Percentiles rank a stretch among this genome's conserved stretches.
phyloP scores from a whole-genome alignment of 176 grass and related monocot species.

The Pontederia crassipes region DNA sequence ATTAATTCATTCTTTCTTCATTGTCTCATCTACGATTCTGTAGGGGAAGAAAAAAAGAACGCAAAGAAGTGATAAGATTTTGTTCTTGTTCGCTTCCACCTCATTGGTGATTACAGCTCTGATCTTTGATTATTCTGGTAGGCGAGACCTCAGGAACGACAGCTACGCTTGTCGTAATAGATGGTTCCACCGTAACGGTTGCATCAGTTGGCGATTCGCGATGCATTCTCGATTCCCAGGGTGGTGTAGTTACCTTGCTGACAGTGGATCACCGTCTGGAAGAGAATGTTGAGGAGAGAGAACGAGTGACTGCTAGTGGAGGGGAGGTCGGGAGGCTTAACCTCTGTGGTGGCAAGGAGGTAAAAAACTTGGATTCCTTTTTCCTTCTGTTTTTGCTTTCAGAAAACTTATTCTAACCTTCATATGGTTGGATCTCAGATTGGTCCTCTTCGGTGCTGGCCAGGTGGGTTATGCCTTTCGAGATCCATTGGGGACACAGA shows the following conservation, averaged over 20 bases:
- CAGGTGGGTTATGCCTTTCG: slow-evolving; percentile 93
- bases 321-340: slow-evolving; percentile 92
- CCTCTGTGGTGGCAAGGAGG: slow-evolving; percentile 81
- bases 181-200: slow-evolving; percentile 74
- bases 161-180: slow-evolving; percentile 73
- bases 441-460: slow-evolving; percentile 92
- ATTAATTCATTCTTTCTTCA: not conserved
- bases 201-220: slow-evolving; percentile 94
- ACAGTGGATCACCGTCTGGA: slow-evolving; percentile 88
- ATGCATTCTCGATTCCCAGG: slow-evolving; percentile 74
- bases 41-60: not conserved
- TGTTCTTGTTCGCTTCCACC: slow-evolving; percentile 5
- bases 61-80: too few species aligned
- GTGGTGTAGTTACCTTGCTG: slow-evolving; percentile 60
- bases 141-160: slow-evolving; percentile 92
- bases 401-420: not conserved
- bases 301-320: slow-evolving; percentile 78
- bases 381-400: too few species aligned
- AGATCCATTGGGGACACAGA: slow-evolving; percentile 95
- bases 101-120: slow-evolving; percentile 11
- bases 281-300: slow-evolving; percentile 85
- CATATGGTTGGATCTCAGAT: slow-evolving; percentile 37
- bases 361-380: slow-evolving; percentile 7
- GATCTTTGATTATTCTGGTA: slow-evolving; percentile 21
- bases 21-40: slow-evolving; percentile 13